Conservation (phyloP, 768 basidiomycete species). For the Fomitopsis serialis region DNA sequence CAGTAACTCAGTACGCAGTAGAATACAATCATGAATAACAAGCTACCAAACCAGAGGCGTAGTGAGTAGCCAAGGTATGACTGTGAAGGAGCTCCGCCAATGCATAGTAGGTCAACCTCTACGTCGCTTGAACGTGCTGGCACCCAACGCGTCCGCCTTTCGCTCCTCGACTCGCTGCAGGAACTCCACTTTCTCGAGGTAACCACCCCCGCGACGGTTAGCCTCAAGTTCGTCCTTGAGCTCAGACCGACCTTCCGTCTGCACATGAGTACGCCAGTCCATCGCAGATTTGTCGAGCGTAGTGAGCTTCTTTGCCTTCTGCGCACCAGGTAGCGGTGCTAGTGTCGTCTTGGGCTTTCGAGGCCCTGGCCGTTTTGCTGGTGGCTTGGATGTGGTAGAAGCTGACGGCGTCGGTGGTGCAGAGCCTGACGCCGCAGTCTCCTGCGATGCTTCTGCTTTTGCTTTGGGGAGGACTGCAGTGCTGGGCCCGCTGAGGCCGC, state of each 20-base stretch:
- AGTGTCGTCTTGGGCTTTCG: constrained; percentile 61
- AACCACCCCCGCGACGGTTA: constrained; percentile 71
- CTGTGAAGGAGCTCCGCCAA: too few species aligned
- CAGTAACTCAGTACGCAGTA: too few species aligned
- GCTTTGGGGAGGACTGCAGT: too few species aligned
- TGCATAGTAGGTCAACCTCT: not conserved
- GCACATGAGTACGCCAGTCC: constrained; percentile 76
- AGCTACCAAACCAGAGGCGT: too few species aligned
- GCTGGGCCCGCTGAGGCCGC: too few species aligned
- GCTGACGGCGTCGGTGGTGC: constrained; percentile 7
- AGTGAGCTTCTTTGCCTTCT: constrained; percentile 70
- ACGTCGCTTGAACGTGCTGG: constrained; percentile 49
- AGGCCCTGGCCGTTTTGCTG: constrained; percentile 50
- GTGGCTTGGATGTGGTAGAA: constrained; percentile 7
- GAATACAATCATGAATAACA: too few species aligned
- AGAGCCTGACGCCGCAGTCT: not conserved
- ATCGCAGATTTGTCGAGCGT: constrained; percentile 84
- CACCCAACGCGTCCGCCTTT: constrained; percentile 59
- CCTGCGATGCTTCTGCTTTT: constrained; percentile 1
- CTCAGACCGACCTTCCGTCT: constrained; percentile 31
- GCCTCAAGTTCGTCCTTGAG: constrained; percentile 70
- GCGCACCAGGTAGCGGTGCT: constrained; percentile 43
- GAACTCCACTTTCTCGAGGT: constrained; percentile 83
- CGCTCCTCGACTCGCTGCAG: constrained; percentile 69
- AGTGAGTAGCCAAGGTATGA: too few species aligned